Conservation (phyloP, 2,329 filamentous ascomycete genomes). For the Apiospora rasikravindrae region DNA sequence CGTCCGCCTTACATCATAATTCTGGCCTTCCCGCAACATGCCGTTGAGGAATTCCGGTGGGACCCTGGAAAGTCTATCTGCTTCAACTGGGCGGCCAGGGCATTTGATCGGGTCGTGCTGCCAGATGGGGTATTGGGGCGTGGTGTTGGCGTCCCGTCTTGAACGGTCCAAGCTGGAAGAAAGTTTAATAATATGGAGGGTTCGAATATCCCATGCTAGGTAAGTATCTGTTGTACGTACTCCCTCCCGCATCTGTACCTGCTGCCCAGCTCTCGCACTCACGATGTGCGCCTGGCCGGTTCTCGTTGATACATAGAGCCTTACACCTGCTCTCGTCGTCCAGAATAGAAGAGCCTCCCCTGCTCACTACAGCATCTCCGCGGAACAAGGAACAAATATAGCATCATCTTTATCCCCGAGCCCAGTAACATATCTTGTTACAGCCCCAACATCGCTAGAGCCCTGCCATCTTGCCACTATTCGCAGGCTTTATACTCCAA, state of each 20-base stretch:
- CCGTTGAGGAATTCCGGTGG: neutral
- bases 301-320: neutral
- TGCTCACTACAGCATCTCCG: neutral
- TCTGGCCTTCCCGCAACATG: neutral
- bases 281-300: neutral
- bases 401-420: neutral
- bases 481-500: neutral
- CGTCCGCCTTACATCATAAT: neutral
- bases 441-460: neutral
- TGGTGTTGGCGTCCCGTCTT: neutral
- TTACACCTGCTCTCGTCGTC: neutral
- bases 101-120: neutral
- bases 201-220: no score
- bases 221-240: neutral
- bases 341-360: neutral
- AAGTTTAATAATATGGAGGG: neutral
- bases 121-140: neutral
- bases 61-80: neutral
- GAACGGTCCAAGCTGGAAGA: constrained; percentile 1
- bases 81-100: no score
- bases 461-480: neutral
- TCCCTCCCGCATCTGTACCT: neutral
- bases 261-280: neutral
- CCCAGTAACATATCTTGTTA: neutral
- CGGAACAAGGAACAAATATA: neutral